Base-by-base conservation (phyloP, 2,329 filamentous ascomycete genomes). In the Sclerotinia trifoliorum region DNA sequence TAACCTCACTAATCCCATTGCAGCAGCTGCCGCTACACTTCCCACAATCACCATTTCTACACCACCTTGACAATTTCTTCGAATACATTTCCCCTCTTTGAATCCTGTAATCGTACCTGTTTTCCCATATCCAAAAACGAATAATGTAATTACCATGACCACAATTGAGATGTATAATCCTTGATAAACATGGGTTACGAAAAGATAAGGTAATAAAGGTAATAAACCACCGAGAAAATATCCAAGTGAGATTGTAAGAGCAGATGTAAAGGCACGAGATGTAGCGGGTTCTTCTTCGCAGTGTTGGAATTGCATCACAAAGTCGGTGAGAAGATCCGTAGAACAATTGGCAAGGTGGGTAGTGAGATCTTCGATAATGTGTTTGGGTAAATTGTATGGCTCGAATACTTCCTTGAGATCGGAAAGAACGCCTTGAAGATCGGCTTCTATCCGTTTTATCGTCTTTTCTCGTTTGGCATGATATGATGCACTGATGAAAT, bases 81-180 rank as follows among this genome's bases (percentile, higher is more conserved):
- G 66, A 58, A 78, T 72, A 49, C 72, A 73, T 60, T 68, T 71
- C n/a, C 71, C 71, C 49, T 70, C 75, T 32, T 68, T 71, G 74
- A 73, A 77, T 63, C 79, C 80, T 1, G 77, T 81, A 0, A 86
- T 81, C 17, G 86, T 80, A 44, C 74, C 83, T 26, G 86, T 88
- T 80, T 90, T 90, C 67, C 83, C 80, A 73, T 88, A 89, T n/a
- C 88, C 88, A 75, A 91, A 91, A 3, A 79, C 77, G 66, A 90
- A 84, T 55, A 91, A 77, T 1, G 87, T 84, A 10, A 87, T 74
- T 17, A 86, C 82, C 74, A 89, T 90, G 65, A 90, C 82, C 5
- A 76, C 82, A 35, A 89, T 82, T 32, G 86, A 89, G 69, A 86
- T 84, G 48, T 84, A 81, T 63, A 93, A 79, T 10, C 83, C 84